A percentile compares a stretch with the other conserved stretches of the same genome.
Evolutionary conservation across 768 basidiomycete species (phyloP).

Genomic region (Boletus rufocinnamomeus): DNA sequence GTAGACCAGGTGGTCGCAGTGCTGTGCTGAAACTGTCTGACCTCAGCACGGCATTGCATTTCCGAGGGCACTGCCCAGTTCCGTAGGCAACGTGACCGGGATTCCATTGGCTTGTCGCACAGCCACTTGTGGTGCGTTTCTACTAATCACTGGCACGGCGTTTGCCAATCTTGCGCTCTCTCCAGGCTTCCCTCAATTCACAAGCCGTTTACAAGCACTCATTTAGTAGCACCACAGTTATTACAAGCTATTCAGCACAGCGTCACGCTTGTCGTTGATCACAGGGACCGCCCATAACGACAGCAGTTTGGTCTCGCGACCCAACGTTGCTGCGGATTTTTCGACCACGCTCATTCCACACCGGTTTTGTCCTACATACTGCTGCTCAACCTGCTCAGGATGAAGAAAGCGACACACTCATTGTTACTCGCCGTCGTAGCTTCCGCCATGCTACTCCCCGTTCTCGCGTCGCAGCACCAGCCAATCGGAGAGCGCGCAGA

Average conservation of each 20-base stretch:
- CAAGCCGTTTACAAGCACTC: conserved; percentile 3
- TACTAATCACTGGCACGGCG: conserved; percentile 13
- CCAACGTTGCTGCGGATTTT: conserved; percentile 26
- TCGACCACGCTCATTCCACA: conserved; percentile 26
- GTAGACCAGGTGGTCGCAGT: no score
- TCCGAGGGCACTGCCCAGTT: not conserved
- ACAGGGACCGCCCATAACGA: conserved; percentile 11
- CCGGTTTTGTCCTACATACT: conserved; percentile 5
- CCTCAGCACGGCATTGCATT: not conserved
- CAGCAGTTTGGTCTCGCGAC: conserved; percentile 17
- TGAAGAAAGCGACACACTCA: conserved; percentile 25
- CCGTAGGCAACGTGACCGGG: conserved; percentile 23
- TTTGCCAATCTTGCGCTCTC: conserved; percentile 14
- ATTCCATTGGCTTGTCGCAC: conserved; percentile 8
- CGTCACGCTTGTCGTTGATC: conserved; percentile 4
- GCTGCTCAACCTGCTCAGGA: conserved; percentile 19
- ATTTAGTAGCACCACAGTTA: not conserved
- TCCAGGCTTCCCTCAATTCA: conserved; percentile 8
- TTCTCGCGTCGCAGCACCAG: conserved; percentile 25
- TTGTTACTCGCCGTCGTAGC: conserved; percentile 33
- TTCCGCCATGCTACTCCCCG: conserved; percentile 30
- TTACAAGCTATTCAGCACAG: not conserved
- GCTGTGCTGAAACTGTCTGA: not conserved
- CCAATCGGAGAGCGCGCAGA: conserved; percentile 15
- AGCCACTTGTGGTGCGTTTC: conserved; percentile 25